A percentile compares a stretch with the other conserved stretches of the same genome.
These are phyloP conservation scores for Yamadazyma sp. DNA, from an alignment of 805 yeast genomes.

Conservation along the genomic window DNA sequence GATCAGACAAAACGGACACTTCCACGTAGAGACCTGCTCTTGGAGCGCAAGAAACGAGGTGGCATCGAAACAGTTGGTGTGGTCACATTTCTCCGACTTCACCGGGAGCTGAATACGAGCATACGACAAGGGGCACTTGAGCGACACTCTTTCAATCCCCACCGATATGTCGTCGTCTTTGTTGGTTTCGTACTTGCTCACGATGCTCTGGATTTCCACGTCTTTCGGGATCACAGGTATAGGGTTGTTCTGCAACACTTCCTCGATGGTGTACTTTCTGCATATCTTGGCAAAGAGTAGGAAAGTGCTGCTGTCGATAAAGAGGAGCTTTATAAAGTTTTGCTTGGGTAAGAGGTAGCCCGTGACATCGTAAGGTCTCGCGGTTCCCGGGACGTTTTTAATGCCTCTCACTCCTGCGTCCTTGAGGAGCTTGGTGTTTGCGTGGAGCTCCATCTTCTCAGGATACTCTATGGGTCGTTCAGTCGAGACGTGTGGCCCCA, in stretches of 20 bases:
- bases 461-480: constrained; percentile 59
- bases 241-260: not conserved
- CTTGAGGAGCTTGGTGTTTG: constrained; percentile 49
- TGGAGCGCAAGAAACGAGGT: constrained; percentile 71
- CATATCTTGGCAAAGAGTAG: constrained; percentile 46
- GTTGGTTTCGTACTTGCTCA: constrained; percentile 17
- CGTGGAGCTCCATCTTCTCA: constrained; percentile 61
- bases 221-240: constrained; percentile 31
- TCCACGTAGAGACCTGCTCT: constrained; percentile 79
- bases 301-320: constrained; percentile 53
- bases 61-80: constrained; percentile 88
- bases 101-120: constrained; percentile 70
- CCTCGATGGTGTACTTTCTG: not conserved
- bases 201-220: constrained; percentile 55
- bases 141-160: constrained; percentile 61
- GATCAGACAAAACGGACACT: constrained; percentile 78
- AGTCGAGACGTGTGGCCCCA: not conserved
- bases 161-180: constrained; percentile 63
- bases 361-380: constrained; percentile 80
- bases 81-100: constrained; percentile 69
- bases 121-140: constrained; percentile 79
- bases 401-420: constrained; percentile 68
- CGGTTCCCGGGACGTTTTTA: constrained; percentile 74
- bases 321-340: constrained; percentile 45
- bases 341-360: constrained; percentile 16